Evolutionary conservation across 768 basidiomycete species (phyloP), one percentile per base, ranked within the genome.

Genomic region (Tulasnella sp.): DNA sequence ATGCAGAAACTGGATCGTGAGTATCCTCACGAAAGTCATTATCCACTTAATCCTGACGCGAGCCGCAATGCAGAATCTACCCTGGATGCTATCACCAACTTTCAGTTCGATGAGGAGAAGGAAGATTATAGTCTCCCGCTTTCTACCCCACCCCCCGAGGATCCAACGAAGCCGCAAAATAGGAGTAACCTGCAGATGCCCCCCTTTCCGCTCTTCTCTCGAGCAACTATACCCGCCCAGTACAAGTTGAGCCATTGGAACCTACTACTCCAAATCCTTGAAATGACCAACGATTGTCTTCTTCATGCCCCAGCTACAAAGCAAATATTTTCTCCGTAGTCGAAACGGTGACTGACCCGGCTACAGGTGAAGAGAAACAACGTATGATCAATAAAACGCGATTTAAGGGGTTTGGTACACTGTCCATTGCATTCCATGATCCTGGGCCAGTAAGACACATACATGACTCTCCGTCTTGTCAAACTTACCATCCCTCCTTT

Each of bases 121-220:
- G 83, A 84, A 66, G 81, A 85, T 38, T 87, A 82, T 66, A 69
- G 71, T 17, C 63, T 74, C 43, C 63, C 54, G 17, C 50, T 63
- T 4, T 25, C 31, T 2, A 21, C 53, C 27, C 21, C 50, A 25
- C 24, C 21, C 19, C 21, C 44, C 9, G 29, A 24, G 2, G 49
- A 29, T 21, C 52, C 59, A 21, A 43, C 45, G 19, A 30, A 49
- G 9, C 57, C 57, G 10, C 31, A 59, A 34, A 59, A 31, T 22
- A 27, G 22, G 12, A 65, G 80, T 67, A 82, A 81, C 65, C 73
- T 92, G 8, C 78, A 87, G 27, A 74, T 91, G 10, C 82, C 92
- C 63, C 92, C 94, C 27, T 87, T 92, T 0, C 93, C 94, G 7
- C 70, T 92, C 49, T 97, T 97, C 72, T 87, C 85, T 64, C 78